Evolutionary conservation across 345 rosid species (phyloP).

Genomic region (Limnanthes douglasii): DNA sequence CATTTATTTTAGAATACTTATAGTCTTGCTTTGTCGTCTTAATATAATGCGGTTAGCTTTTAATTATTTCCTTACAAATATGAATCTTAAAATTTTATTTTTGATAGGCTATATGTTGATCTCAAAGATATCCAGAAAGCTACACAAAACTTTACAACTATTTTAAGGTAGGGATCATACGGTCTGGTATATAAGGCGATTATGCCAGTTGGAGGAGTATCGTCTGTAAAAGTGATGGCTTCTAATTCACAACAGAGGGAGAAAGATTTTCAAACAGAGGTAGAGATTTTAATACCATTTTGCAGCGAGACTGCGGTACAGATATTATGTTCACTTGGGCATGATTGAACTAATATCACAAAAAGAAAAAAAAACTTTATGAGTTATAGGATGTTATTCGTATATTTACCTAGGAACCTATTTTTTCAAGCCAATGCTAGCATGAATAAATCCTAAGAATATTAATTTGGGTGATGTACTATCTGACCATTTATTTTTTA

Average conservation of each 20-base stretch:
- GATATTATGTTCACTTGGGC: no score
- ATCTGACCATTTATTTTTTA: no score
- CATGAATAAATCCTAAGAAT: no score
- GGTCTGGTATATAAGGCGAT: conserved; percentile 64
- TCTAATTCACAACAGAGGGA: conserved; percentile 60
- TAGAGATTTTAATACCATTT: conserved; percentile 11
- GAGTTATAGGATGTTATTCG: no score
- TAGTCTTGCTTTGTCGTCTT: background rate
- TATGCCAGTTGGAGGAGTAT: conserved; percentile 30
- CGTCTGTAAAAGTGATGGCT: conserved; percentile 67
- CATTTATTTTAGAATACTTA: background rate
- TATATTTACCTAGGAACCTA: no score
- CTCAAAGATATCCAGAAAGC: conserved; percentile 58
- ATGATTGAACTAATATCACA: no score
- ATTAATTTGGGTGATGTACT: no score
- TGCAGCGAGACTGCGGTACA: no score
- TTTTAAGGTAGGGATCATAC: conserved; percentile 59
- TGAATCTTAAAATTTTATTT: background rate
- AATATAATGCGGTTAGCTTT: background rate
- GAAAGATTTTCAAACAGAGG: conserved; percentile 72
- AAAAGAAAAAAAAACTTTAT: no score
- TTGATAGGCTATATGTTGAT: background rate
- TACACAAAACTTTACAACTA: conserved; percentile 44
- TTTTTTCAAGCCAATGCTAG: no score
- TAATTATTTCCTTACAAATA: background rate